Evolutionary conservation across 768 basidiomycete species (phyloP), one percentile per base, ranked within the genome.

Genomic region (Amanita phalloides): DNA sequence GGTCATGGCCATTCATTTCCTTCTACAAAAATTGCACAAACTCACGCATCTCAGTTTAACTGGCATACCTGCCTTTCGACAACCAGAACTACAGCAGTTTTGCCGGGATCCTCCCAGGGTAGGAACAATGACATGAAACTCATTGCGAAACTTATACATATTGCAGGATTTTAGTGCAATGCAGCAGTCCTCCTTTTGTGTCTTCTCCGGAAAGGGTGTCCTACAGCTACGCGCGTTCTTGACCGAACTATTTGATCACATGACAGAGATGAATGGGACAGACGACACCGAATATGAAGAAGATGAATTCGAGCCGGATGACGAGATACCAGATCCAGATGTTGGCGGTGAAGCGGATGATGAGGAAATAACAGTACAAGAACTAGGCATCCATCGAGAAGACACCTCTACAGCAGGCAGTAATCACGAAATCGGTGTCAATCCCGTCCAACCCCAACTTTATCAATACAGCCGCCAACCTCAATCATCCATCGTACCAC

Each of bases 31-130:
- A 61, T 75, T 98, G n/a, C 82, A 82, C 61, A 88, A 89, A 58
- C 72, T 99, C 28, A 96, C 91, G 1, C 96, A 99, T 70, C 76
- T 99, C 44, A 95, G 92, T 66, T 68, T 99, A 55, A 97, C 96
- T n/a, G 96, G 94, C n/a, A 87, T 99, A 30, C 84, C 84, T 7
- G 82, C 91, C 5, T 98, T 99, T 71, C 80, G 85, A 47, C 78
- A 86, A 59, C 72, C 77, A 28, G 91, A 93, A 57, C 65, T 96
- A 51, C 93, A 97, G 64, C 76, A 79, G 56, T 98, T 90, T 62
- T 96, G 96, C 66, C 79, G 95, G 36, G 76, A 82, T 36, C 86
- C 92, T 20, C 96, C 96, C 11, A 72, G 78, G 61, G 93, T 95
- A 59, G 55, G 81, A 75, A 26, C 30, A 59, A 17, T 10, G 45